Evolutionary conservation across 2,329 filamentous ascomycete genomes (phyloP).

Genomic region (Pleomassaria siparia): DNA sequence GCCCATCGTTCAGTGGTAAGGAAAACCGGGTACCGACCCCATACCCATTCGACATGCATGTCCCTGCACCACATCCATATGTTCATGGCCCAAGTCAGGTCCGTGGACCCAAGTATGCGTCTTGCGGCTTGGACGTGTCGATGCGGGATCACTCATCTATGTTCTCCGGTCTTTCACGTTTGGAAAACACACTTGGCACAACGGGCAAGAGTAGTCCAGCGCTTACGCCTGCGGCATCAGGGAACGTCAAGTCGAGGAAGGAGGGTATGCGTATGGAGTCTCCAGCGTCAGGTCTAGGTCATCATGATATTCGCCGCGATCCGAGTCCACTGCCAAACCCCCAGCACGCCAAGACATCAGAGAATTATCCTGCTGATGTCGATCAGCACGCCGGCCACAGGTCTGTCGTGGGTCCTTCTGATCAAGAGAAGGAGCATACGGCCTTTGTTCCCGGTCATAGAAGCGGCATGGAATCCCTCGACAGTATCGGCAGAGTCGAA

Average conservation of each 20-base stretch:
- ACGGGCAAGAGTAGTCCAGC: slow-evolving; percentile 20
- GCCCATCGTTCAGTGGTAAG: slow-evolving; percentile 17
- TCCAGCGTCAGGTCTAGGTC: slow-evolving; percentile 1
- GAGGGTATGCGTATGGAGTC: slow-evolving; percentile 18
- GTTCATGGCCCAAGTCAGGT: not conserved
- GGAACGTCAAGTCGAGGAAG: slow-evolving; percentile 28
- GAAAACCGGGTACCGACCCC: slow-evolving; percentile 19
- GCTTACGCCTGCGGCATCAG: slow-evolving; percentile 13
- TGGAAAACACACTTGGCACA: slow-evolving; percentile 7
- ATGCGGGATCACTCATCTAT: slow-evolving; percentile 24
- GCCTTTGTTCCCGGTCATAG: slow-evolving; percentile 25
- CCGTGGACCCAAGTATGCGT: not conserved
- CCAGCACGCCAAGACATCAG: not conserved
- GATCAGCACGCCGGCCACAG: not conserved
- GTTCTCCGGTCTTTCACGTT: slow-evolving; percentile 15
- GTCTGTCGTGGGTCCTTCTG: slow-evolving; percentile 19
- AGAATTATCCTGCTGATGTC: not conserved
- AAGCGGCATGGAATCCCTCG: slow-evolving; percentile 28
- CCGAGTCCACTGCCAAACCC: slow-evolving; percentile 14
- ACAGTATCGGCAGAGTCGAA: slow-evolving; percentile 34
- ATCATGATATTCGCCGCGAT: slow-evolving; percentile 17
- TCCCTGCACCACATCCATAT: slow-evolving; percentile 27
- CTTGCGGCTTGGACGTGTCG: slow-evolving; percentile 21
- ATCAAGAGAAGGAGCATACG: slow-evolving; percentile 1
- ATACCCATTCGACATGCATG: slow-evolving; percentile 9